These are phyloP conservation scores for Fagus crenata DNA, from an alignment of 306 rosid species.

Conservation along the genomic window DNA sequence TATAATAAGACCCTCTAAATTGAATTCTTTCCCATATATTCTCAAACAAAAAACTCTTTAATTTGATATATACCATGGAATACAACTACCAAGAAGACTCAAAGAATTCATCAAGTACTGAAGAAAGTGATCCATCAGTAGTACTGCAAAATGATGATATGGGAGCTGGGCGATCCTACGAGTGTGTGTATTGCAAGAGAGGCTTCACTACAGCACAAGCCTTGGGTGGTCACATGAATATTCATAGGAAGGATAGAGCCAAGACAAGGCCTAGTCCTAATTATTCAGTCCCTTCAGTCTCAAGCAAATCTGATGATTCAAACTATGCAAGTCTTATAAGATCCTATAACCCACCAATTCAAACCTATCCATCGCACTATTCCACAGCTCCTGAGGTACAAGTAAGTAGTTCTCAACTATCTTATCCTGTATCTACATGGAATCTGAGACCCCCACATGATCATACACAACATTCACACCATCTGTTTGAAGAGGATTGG, in stretches of 20 bases:
- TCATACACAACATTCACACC: slow-evolving; percentile 24
- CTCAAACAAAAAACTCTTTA: not conserved
- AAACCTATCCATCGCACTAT: slow-evolving; percentile 33
- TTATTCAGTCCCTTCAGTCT: slow-evolving; percentile 33
- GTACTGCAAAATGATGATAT: slow-evolving; percentile 27
- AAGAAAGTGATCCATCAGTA: slow-evolving; percentile 50
- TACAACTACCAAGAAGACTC: slow-evolving; percentile 43
- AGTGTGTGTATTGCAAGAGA: slow-evolving; percentile 87
- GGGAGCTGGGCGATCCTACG: slow-evolving; percentile 63
- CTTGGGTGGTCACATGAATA: slow-evolving; percentile 93
- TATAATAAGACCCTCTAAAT: slow-evolving; percentile 30
- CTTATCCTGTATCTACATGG: slow-evolving; percentile 39
- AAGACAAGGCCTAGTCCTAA: slow-evolving; percentile 27
- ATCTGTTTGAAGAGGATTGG: slow-evolving; percentile 48
- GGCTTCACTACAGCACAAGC: slow-evolving; percentile 95
- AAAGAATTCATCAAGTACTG: slow-evolving; percentile 48
- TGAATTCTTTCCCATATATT: slow-evolving; percentile 13
- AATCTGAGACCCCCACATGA: slow-evolving; percentile 29
- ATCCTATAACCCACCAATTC: slow-evolving; percentile 35
- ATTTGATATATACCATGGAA: slow-evolving; percentile 37
- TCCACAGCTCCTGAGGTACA: slow-evolving; percentile 32
- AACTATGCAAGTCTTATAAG: slow-evolving; percentile 27
- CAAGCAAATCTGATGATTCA: slow-evolving; percentile 30
- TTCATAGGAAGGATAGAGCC: slow-evolving; percentile 76
- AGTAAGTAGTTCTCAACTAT: slow-evolving; percentile 34